Evolutionary conservation across 768 basidiomycete genomes (phyloP), one percentile per base, ranked within the genome.

Genomic region (Tulasnella sp.): DNA sequence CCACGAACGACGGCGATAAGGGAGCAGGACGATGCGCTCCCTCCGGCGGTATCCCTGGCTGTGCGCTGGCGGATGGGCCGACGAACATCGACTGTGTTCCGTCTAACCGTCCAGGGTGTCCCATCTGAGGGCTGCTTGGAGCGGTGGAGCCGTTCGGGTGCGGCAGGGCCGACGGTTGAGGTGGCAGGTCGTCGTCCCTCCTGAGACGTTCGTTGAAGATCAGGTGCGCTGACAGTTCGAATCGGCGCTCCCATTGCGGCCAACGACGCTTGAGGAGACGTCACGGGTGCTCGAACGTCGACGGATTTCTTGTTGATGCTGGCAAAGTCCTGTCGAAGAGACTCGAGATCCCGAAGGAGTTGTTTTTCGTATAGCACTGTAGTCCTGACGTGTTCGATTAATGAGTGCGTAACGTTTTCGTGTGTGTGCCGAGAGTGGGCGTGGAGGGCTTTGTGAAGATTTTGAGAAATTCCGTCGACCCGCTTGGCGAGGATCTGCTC

Each of bases 291-390:
- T 18, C 85, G 87, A 71, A 87, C 89, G 81, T 89, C 40, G 39
- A 78, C 72, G 2, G 52, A 4, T 42, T 44, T 77, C 76, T 68
- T 71, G 36, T 83, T 83, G 77, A 88, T 84, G 46, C 79, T 82
- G 56, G 83, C 82, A 75, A 99, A 87, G 84, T 98, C 97, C 1
- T 88, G 89, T 77, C 91, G 88, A 42, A 98, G 89, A 31, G 93
- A 89, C 84, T 98, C 97, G 31, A 98, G 87, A 84, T 99, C 97
- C 74, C 92, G 90, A 77, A 98, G 87, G 21, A 94, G 87, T 84
- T 97, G 95, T 81, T 92, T 90, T 84, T 99, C 97, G 83, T 96
- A 98, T 88, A 96, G 91, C 83, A 99, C 91, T 38, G 92, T 92
- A 24, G 96, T 93, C 34, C 97, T 92, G 24, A 94, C 94, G 85